Evolutionary conservation across 1,284 basidiomycete genomes (phyloP).

Genomic region (Microstroma glucosiphilum): DNA sequence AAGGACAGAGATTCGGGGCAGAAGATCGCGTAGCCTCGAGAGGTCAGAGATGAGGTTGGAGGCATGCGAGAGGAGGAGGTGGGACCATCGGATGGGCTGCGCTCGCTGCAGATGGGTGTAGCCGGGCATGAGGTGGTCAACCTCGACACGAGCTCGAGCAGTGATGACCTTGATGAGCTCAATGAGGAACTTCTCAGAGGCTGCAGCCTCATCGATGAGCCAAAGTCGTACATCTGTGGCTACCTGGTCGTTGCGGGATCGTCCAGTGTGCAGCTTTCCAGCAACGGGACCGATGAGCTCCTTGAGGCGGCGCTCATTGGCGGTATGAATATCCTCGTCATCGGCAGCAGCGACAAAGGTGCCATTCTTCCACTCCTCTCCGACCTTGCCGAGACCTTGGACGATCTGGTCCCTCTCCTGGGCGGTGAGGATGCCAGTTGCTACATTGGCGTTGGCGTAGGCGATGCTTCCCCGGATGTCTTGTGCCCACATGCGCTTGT

Average conservation of each 20-base stretch:
- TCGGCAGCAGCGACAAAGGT: conserved; percentile 56
- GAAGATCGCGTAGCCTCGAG: conserved; percentile 73
- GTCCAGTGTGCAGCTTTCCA: conserved; percentile 69
- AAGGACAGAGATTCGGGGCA: conserved; percentile 69
- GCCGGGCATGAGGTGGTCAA: conserved; percentile 82
- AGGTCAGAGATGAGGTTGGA: conserved; percentile 84
- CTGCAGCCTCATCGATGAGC: conserved; percentile 73
- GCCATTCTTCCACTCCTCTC: conserved; percentile 67
- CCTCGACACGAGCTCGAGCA: conserved; percentile 83
- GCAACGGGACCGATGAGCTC: conserved; percentile 72
- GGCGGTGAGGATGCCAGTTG: conserved; percentile 70
- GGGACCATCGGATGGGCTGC: conserved; percentile 97
- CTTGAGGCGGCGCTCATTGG: conserved; percentile 87
- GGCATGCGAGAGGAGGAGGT: conserved; percentile 88
- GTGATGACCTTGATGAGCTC: conserved; percentile 80
- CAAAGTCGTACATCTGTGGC: conserved; percentile 96
- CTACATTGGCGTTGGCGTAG: conserved; percentile 78
- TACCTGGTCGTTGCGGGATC: conserved; percentile 94
- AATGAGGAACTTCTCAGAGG: conserved; percentile 67
- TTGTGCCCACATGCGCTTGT: conserved; percentile 83
- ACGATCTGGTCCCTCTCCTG: conserved; percentile 66
- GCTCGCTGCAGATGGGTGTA: conserved; percentile 81
- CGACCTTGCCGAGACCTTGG: conserved; percentile 70
- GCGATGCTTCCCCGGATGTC: conserved; percentile 93
- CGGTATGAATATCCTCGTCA: conserved; percentile 99